phyloP scores from a whole-genome alignment of 306 rosid genomes.

The Vachellia pachyceras region DNA sequence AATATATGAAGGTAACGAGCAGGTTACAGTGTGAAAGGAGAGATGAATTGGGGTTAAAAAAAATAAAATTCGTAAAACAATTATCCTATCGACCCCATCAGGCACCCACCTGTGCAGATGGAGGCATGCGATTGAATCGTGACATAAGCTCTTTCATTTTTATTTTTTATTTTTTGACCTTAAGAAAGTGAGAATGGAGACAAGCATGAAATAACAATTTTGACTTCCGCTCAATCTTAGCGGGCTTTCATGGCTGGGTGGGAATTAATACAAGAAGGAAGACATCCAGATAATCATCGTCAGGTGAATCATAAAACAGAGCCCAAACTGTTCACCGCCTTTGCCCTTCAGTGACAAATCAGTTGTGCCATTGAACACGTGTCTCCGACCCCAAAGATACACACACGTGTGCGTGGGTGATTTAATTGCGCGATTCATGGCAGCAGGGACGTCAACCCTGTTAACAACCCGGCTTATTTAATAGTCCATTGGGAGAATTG shows the following conservation, averaged over 20 bases:
- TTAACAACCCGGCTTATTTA: too few relatives aligned
- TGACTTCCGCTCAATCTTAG: constrained; percentile 10
- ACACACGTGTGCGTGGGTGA: too few relatives aligned
- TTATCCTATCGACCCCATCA: not conserved
- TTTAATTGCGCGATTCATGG: too few relatives aligned
- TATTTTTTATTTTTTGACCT: not conserved
- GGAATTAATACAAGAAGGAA: too few relatives aligned
- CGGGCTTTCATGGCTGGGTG: not conserved
- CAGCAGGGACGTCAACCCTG: too few relatives aligned
- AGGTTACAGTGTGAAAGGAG: not conserved
- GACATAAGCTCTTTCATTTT: not conserved
- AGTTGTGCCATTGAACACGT: too few relatives aligned
- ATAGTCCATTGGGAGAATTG: too few relatives aligned
- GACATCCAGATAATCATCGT: too few relatives aligned
- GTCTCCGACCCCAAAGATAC: too few relatives aligned
- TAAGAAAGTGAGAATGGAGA: not conserved
- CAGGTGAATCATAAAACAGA: too few relatives aligned
- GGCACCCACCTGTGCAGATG: not conserved
- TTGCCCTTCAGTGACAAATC: too few relatives aligned
- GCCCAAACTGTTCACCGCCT: too few relatives aligned
- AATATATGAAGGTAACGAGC: not conserved
- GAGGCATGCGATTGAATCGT: not conserved
- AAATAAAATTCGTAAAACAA: not conserved
- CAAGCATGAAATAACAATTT: not conserved
- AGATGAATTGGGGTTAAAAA: not conserved